A percentile compares a stretch with the other conserved stretches of the same genome.
Evolutionary conservation across 1,284 basidiomycete species (phyloP).

Genomic region (Melampsora abietis-canadensis): DNA sequence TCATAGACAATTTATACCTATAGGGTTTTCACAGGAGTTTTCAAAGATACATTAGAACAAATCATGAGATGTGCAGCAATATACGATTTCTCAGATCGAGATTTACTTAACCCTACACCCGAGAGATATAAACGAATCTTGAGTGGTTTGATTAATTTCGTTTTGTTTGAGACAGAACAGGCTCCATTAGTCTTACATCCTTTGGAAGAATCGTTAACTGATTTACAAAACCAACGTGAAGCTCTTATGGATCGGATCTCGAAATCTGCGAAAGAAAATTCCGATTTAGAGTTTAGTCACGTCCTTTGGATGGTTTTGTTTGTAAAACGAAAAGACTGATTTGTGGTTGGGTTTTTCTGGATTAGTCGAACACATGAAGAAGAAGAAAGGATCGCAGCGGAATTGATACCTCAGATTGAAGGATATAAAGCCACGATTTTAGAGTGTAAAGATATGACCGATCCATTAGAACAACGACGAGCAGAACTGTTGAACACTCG

Average conservation of each 20-base stretch:
- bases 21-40: slow-evolving; percentile 19
- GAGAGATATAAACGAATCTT: slow-evolving; percentile 24
- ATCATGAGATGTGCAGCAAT: slow-evolving; percentile 38
- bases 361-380: slow-evolving; percentile 19
- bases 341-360: neutral
- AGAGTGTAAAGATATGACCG: slow-evolving; percentile 24
- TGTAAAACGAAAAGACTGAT: no score
- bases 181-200: slow-evolving; percentile 10
- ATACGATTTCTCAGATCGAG: slow-evolving; percentile 30
- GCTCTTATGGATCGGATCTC: slow-evolving; percentile 7
- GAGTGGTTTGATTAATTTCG: slow-evolving; percentile 41
- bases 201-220: slow-evolving; percentile 10
- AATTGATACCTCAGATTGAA: slow-evolving; percentile 28
- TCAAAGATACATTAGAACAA: slow-evolving; percentile 27
- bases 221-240: slow-evolving; percentile 14
- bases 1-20: slow-evolving; percentile 30
- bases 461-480: slow-evolving; percentile 19
- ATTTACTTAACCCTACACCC: slow-evolving; percentile 7
- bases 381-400: slow-evolving; percentile 16
- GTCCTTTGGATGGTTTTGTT: neutral
- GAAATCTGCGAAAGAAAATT: slow-evolving; percentile 18
- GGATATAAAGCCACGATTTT: slow-evolving; percentile 24
- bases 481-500: slow-evolving; percentile 3
- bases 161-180: slow-evolving; percentile 32
- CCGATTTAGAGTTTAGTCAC: neutral